Conservation (phyloP, 1,284 basidiomycete species). For the Trametes pubescens region DNA sequence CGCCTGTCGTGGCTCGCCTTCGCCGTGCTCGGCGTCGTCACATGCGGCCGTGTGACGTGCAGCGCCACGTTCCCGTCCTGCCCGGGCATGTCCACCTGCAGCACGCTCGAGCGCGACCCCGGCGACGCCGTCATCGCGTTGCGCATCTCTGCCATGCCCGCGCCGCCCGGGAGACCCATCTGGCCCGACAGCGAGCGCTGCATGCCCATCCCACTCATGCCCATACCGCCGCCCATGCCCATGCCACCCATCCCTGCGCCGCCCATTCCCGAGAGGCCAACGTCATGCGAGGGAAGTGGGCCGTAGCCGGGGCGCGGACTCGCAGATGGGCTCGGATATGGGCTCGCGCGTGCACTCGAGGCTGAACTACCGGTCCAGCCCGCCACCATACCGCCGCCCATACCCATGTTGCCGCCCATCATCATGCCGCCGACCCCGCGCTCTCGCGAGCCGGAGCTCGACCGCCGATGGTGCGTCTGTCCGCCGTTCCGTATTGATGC, state of each 20-base stretch:
- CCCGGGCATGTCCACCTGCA: constrained; percentile 35
- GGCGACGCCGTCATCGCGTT: constrained; percentile 14
- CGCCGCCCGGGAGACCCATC: constrained; percentile 26
- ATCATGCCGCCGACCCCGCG: constrained; percentile 36
- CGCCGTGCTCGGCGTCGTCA: constrained; percentile 77
- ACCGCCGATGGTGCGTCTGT: constrained; percentile 58
- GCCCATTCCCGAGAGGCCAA: constrained; percentile 33
- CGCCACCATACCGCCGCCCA: constrained; percentile 35
- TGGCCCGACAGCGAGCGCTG: constrained; percentile 27
- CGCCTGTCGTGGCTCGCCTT: constrained; percentile 76
- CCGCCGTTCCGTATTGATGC: constrained; percentile 49
- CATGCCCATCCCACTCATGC: constrained; percentile 25
- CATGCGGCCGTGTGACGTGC: constrained; percentile 57
- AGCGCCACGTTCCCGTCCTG: constrained; percentile 35
- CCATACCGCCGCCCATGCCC: constrained; percentile 18
- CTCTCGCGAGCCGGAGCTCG: constrained; percentile 65
- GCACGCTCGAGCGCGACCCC: constrained; percentile 11
- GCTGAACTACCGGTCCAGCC: constrained; percentile 40
- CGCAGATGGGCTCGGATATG: constrained; percentile 67
- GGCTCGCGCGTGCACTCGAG: constrained; percentile 50
- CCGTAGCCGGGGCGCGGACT: constrained; percentile 47
- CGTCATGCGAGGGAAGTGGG: constrained; percentile 40
- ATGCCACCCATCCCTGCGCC: constrained; percentile 24
- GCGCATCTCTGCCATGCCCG: constrained; percentile 23
- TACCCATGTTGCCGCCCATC: constrained; percentile 23